A percentile compares a stretch with the other conserved stretches of the same genome.
phyloP scores from a whole-genome alignment of 2,329 filamentous ascomycete genomes.

The Colletotrichum cereale region DNA sequence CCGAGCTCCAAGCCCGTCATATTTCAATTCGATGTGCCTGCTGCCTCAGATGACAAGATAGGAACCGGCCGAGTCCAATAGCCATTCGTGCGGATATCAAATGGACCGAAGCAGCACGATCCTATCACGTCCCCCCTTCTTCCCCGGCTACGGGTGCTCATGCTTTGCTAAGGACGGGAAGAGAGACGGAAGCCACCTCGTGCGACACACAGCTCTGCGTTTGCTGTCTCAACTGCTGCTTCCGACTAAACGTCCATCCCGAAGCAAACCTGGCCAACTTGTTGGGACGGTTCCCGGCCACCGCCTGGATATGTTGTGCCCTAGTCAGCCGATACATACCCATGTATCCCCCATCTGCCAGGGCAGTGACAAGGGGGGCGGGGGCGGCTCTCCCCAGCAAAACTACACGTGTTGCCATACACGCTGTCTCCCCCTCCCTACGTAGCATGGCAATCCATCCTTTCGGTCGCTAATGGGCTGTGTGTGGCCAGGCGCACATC shows the following conservation, averaged over 20 bases:
- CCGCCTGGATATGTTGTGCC: constrained; percentile 19
- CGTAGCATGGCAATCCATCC: constrained; percentile 13
- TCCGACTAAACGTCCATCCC: constrained; percentile 22
- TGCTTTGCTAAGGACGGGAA: not conserved
- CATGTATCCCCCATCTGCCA: constrained; percentile 35
- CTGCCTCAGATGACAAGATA: constrained; percentile 12
- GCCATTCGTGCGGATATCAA: constrained; percentile 15
- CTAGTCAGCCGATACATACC: constrained; percentile 19
- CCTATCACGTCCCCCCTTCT: not conserved
- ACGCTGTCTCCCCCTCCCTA: constrained; percentile 1
- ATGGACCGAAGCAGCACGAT: not conserved
- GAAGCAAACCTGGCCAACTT: constrained; percentile 30
- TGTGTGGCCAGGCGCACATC: constrained; percentile 17
- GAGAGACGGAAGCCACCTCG: not conserved
- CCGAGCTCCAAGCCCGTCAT: constrained; percentile 20
- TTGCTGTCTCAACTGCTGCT: constrained; percentile 12
- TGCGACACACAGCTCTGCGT: constrained; percentile 7
- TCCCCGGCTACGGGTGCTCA: not conserved
- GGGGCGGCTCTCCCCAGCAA: constrained; percentile 24
- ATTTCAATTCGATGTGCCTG: constrained; percentile 8
- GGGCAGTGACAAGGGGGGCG: constrained; percentile 23
- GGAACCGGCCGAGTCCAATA: constrained; percentile 30
- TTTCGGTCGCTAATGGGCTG: not conserved
- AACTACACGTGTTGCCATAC: constrained; percentile 7
- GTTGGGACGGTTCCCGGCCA: constrained; percentile 36